phyloP scores from a whole-genome alignment of 768 basidiomycete genomes.

The Suillus subalutaceus region DNA sequence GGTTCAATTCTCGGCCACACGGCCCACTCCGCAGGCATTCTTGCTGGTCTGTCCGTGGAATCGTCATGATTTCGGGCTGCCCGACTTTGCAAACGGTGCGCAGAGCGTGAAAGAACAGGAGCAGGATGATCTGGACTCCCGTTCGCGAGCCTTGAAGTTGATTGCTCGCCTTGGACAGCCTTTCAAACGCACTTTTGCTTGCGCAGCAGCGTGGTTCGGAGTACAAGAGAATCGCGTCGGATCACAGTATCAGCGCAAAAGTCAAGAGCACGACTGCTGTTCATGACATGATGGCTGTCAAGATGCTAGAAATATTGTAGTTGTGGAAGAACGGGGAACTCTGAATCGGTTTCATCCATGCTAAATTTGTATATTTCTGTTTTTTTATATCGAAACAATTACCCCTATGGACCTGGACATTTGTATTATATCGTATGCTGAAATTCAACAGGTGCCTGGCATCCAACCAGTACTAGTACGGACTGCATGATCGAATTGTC shows the following conservation, averaged over 20 bases:
- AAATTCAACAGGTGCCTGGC: no score
- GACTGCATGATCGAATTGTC: no score
- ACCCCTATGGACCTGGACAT: background rate
- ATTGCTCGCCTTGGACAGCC: background rate
- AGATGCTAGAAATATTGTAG: background rate
- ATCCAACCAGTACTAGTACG: no score
- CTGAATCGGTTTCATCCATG: no score
- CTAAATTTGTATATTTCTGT: no score
- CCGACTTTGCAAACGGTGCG: background rate
- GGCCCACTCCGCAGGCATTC: background rate
- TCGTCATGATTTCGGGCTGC: constrained; percentile 1
- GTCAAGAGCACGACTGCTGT: constrained; percentile 1
- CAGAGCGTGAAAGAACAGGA: background rate
- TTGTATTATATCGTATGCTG: background rate
- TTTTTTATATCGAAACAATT: background rate
- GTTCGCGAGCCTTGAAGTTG: background rate
- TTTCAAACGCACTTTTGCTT: background rate
- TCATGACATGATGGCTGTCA: background rate
- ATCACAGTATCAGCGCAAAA: background rate
- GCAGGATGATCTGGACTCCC: background rate
- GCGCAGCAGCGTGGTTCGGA: background rate
- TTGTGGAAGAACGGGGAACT: background rate
- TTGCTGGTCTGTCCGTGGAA: background rate
- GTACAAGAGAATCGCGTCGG: background rate
- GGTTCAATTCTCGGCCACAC: background rate